Evolutionary conservation across 106 monocot genomes (phyloP).

Genomic region (Dendrobium chrysotoxum): DNA sequence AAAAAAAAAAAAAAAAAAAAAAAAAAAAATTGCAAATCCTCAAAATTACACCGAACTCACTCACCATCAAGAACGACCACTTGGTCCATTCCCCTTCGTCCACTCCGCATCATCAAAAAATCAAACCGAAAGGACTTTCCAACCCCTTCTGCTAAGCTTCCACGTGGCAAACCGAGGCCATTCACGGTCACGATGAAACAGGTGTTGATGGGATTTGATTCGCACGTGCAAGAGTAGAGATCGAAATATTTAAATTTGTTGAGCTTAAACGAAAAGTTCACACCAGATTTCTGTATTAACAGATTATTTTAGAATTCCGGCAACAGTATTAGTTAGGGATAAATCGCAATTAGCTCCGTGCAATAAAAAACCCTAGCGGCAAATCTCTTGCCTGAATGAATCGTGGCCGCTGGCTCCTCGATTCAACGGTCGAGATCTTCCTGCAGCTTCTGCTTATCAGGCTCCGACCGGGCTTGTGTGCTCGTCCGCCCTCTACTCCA

Average conservation of each 20-base stretch:
- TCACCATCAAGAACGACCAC: background rate
- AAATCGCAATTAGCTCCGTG: background rate
- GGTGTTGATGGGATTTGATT: background rate
- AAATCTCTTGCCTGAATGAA: background rate
- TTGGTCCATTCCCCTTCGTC: background rate
- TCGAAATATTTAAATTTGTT: background rate
- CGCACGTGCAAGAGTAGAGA: background rate
- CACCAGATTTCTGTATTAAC: background rate
- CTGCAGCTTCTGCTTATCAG: background rate
- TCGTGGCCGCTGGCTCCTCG: background rate
- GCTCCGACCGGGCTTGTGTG: slow-evolving; percentile 1
- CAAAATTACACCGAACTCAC: background rate
- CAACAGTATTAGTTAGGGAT: background rate
- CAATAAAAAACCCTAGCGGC: slow-evolving; percentile 6
- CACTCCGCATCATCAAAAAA: background rate
- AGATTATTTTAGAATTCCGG: background rate
- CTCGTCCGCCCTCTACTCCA: background rate
- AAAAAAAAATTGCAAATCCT: background rate
- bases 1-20: background rate
- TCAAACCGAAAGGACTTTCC: background rate
- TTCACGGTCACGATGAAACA: background rate
- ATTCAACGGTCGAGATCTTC: background rate
- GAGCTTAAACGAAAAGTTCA: background rate
- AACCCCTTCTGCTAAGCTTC: background rate
- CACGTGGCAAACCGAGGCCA: background rate